phyloP scores from a whole-genome alignment of 371 early-diverging fungal species.

The Lichtheimia corymbifera region DNA sequence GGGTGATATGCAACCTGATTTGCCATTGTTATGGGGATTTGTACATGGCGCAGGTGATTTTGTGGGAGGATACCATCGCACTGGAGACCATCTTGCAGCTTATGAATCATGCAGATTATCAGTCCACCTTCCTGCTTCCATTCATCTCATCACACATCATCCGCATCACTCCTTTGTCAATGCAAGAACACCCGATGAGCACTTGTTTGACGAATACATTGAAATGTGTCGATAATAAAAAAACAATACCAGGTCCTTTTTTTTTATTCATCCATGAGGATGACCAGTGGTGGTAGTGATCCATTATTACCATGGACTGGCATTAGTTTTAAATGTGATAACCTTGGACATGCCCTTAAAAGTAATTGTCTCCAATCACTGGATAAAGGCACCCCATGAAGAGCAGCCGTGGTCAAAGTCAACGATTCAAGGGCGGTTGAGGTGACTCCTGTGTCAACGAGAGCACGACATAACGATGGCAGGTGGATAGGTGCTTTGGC shows the following conservation, averaged over 20 bases:
- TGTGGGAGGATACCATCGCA: conserved; percentile 19
- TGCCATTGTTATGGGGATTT: conserved; percentile 46
- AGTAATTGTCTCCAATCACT: too few relatives aligned
- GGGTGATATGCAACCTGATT: conserved; percentile 17
- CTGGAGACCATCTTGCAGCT: conserved; percentile 28
- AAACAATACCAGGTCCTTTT: background rate
- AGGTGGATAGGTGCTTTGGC: conserved; percentile 35
- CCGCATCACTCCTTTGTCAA: conserved; percentile 16
- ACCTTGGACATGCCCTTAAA: too few relatives aligned
- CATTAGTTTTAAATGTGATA: too few relatives aligned
- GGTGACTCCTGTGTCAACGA: background rate
- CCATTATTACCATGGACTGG: too few relatives aligned
- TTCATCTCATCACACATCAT: conserved; percentile 24
- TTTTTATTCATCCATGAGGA: background rate
- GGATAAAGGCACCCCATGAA: background rate
- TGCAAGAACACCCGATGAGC: conserved; percentile 16
- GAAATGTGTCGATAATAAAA: conserved; percentile 13
- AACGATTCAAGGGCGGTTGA: background rate
- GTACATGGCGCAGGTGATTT: conserved; percentile 36
- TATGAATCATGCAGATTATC: conserved; percentile 37
- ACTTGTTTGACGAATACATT: conserved; percentile 8
- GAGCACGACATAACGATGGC: conserved; percentile 17
- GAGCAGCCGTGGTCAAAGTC: background rate
- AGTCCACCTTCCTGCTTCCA: conserved; percentile 24
- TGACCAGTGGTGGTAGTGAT: too few relatives aligned